Evolutionary conservation across 192 early-diverging fungal genomes (phyloP), one percentile per base, ranked within the genome.

Genomic region (Coemansia sp.): DNA sequence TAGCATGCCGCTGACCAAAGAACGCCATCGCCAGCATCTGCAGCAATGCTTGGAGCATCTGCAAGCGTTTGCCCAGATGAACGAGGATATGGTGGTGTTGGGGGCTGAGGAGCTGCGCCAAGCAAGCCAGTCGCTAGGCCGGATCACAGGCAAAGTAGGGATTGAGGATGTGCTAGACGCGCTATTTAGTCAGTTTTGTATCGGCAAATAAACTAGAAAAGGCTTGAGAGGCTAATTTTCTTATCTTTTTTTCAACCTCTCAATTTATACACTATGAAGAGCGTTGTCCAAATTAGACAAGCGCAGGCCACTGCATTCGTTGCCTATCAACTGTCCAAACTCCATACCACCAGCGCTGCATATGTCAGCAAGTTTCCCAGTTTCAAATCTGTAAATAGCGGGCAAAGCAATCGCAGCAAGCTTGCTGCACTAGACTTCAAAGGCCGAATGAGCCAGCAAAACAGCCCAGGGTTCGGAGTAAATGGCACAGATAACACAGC

Each of bases 151-250:
- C 20, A 59, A 73, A 15, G 79, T 86, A 3, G 85, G 85, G 55
- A 85, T 88, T 12, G 90, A 91, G 54, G 83, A 88, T 52, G 77
- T 91, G 6, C 68, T 91, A 5, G 88, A 87, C 59, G 81, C 84
- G 6, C 63, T 91, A 20, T 91, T 91, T 65, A 69, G 83, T 31
- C 75, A 86, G 46, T 89, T 91, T 48, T 91, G 89, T 53, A 91
- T 91, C 38, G 89, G 89, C 14, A 91, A 91, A 74, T 81, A 39
- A 65, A 1, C 21, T 33, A 3, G 23, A 26, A 3, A 26, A 26
- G 4, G 4, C 1, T 26, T 26, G 2, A 26, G 18, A 38, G 13
- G 2, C 45, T 8, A 23, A 10, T 7, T 35, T 35, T 2, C 10
- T 35, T 35, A 9, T 35, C 10, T 10, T 7, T 35, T 6, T 35